These are phyloP conservation scores for Brassica cretica DNA, from an alignment of 345 rosid species.

Conservation along the genomic window DNA sequence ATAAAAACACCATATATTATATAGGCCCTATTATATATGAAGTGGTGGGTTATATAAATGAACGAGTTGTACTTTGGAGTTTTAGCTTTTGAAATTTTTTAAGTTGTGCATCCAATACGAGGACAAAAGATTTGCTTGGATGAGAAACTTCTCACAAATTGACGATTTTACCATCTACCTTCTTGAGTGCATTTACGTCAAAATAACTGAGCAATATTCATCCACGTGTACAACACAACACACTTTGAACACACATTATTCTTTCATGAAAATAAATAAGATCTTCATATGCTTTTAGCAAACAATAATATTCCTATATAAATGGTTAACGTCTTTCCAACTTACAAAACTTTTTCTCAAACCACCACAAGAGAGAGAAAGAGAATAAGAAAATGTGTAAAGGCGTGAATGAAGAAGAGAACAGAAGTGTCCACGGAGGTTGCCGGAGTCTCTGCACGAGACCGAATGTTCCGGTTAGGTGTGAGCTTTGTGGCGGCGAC, in stretches of 20 bases:
- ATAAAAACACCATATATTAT: conserved; percentile 1
- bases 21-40: not conserved
- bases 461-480: conserved; percentile 33
- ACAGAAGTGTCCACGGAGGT: conserved; percentile 19
- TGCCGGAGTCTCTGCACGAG: conserved; percentile 32
- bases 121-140: conserved; percentile 1
- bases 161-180: not conserved
- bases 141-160: not conserved
- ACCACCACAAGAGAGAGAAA: not conserved
- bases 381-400: conserved; percentile 46
- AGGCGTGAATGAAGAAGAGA: conserved; percentile 44
- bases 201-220: conserved; percentile 28
- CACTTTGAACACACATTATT: conserved; percentile 12
- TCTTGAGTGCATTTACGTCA: conserved; percentile 32
- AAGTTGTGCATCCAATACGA: conserved; percentile 16
- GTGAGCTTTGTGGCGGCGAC: conserved; percentile 63
- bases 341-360: conserved; percentile 7
- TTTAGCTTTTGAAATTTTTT: conserved; percentile 11
- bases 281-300: conserved; percentile 1
- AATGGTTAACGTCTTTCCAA: conserved; percentile 24
- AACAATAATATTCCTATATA: conserved; percentile 27
- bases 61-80: not conserved
- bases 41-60: not conserved
- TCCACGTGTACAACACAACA: conserved; percentile 36
- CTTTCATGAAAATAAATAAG: not conserved